Evolutionary conservation across 202 grass and related monocot genomes (phyloP).

Genomic region (Carex sylvatica): DNA sequence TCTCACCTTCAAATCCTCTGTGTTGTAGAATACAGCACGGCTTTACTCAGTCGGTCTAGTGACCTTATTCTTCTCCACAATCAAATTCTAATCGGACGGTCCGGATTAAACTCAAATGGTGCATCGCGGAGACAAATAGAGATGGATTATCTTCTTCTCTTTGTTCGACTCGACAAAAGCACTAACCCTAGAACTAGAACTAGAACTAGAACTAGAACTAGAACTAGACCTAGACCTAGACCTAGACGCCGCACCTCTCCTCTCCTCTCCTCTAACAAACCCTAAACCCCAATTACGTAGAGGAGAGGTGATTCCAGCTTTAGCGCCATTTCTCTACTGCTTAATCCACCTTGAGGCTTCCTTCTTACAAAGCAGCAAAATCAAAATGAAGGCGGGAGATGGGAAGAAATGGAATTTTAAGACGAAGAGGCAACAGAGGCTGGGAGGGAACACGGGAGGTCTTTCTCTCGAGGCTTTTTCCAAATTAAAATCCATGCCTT

Average conservation of each 20-base stretch:
- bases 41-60: too few species aligned
- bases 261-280: background rate
- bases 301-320: too few species aligned
- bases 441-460: slow-evolving; percentile 61
- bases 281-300: too few species aligned
- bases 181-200: too few species aligned
- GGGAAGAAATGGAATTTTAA: slow-evolving; percentile 45
- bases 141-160: background rate
- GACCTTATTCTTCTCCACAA: too few species aligned
- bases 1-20: too few species aligned
- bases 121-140: too few species aligned
- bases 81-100: too few species aligned
- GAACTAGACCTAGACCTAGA: too few species aligned
- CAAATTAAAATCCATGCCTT: slow-evolving; percentile 61
- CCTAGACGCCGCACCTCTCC: background rate
- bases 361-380: background rate
- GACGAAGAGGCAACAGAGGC: slow-evolving; percentile 58
- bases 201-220: too few species aligned
- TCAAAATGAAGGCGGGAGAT: slow-evolving; percentile 4
- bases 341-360: background rate
- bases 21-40: too few species aligned
- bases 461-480: slow-evolving; percentile 81
- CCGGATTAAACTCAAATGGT: too few species aligned
- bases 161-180: background rate
- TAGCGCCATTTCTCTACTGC: background rate